Base-by-base conservation (phyloP, 768 basidiomycete species). In the Pluteus cervinus region DNA sequence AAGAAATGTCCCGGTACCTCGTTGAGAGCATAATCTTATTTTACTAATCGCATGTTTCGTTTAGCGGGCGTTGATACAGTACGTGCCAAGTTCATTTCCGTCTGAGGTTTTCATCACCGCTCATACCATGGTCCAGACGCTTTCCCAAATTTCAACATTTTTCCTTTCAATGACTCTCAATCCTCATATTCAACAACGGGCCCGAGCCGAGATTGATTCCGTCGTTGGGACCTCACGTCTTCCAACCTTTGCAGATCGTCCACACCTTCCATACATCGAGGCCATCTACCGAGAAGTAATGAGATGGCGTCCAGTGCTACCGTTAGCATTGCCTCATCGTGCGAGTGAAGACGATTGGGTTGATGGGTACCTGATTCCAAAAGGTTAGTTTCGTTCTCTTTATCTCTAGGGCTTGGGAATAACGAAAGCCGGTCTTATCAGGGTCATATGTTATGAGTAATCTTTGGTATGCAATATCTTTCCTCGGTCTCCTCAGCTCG, bases 151-250 rank as follows among this genome's bases (percentile, higher is more conserved):
- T 4, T 36, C 30, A 16, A 41, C 48, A 5, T 56, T 66, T 43
- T 35, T 65, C 28, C 50, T 61, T 12, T 48, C 51, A 6, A 55
- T 64, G 53, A 41, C 54, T 2, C 37, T 43, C 3, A 38, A 62
- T 39, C 63, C 64, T 0, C 51, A 62, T 1, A 45, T 55, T 0
- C 61, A 62, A 39, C 38, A 33, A 12, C 55, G 54, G 39, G 63
- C 60, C 2, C 63, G 61, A 39, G 49, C 24, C 2, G 63, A 66
- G 37, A 50, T 66, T 9, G 63, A 66, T 39, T 37, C 43, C 0
- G 52, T 62, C 2, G 40, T 63, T n/a, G 64, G 65, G 1, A 18
- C 21, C 4, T 44, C 53, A 6, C 53, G 62, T 1, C 45, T 65
- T 3, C 59, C 61, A 0, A 46, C 37, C 2, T 52, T 58, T 24